Evolutionary conservation across 805 yeast species (phyloP).

Genomic region (Helenozyma rhizophorensis): DNA sequence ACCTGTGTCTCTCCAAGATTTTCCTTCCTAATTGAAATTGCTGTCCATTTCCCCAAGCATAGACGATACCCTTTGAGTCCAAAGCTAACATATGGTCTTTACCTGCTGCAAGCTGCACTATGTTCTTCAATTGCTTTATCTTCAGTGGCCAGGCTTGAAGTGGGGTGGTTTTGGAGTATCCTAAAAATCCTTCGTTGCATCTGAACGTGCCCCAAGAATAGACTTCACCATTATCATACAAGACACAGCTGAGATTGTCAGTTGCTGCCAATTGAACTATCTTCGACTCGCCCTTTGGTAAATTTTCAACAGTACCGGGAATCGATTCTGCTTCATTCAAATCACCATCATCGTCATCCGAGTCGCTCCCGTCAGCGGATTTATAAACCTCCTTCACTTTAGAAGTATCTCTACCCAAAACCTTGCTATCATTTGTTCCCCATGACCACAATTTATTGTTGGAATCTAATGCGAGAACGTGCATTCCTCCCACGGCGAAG

Average conservation of each 20-base stretch:
- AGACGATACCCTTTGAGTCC: constrained; percentile 80
- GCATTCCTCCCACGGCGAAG: constrained; percentile 96
- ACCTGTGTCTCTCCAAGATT: constrained; percentile 72
- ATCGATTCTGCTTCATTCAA: constrained; percentile 86
- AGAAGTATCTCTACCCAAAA: constrained; percentile 82
- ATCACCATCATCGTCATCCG: constrained; percentile 65
- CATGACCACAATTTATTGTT: constrained; percentile 89
- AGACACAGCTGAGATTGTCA: constrained; percentile 81
- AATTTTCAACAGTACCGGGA: constrained; percentile 69
- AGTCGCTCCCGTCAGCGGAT: constrained; percentile 57
- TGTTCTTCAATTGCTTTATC: constrained; percentile 56
- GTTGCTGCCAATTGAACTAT: constrained; percentile 87
- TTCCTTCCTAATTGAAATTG: constrained; percentile 88
- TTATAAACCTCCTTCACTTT: constrained; percentile 56
- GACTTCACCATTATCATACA: constrained; percentile 78
- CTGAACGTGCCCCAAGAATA: constrained; percentile 98
- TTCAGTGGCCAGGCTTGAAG: constrained; percentile 67
- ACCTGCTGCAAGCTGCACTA: constrained; percentile 84
- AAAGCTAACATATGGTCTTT: constrained; percentile 88
- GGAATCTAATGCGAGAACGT: constrained; percentile 74
- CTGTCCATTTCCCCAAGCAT: constrained; percentile 97
- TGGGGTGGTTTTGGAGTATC: constrained; percentile 63
- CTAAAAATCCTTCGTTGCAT: constrained; percentile 86
- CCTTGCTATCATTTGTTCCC: constrained; percentile 95
- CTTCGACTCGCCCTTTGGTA: constrained; percentile 48